phyloP scores from a whole-genome alignment of 2,329 filamentous ascomycete species.

The Pseudocercospora vitis region DNA sequence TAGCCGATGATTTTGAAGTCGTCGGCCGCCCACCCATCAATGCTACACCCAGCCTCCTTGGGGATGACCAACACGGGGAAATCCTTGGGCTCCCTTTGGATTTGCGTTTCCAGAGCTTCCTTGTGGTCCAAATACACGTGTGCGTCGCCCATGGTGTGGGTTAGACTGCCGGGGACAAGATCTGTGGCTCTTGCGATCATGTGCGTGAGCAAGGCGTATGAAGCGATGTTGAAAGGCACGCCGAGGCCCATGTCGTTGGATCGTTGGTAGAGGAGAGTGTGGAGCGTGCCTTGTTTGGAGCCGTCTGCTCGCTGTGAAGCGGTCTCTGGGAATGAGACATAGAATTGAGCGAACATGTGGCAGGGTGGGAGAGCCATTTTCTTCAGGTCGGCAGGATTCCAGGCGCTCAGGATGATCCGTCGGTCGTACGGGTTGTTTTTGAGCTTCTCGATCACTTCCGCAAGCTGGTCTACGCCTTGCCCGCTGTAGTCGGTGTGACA shows the following conservation, averaged over 20 bases:
- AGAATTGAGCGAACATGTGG: constrained; percentile 98
- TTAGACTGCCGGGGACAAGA: constrained; percentile 79
- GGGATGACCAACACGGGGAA: constrained; percentile 79
- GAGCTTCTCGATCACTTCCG: constrained; percentile 84
- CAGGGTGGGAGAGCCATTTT: constrained; percentile 93
- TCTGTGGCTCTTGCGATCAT: constrained; percentile 90
- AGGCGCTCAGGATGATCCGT: constrained; percentile 85
- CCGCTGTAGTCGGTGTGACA: constrained; percentile 78
- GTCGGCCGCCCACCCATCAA: constrained; percentile 87
- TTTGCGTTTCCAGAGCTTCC: constrained; percentile 77
- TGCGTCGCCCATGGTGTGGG: constrained; percentile 97
- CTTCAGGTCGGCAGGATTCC: constrained; percentile 84
- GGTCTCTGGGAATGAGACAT: constrained; percentile 69
- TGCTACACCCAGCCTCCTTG: constrained; percentile 66
- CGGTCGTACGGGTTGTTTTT: constrained; percentile 82
- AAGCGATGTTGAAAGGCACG: constrained; percentile 96
- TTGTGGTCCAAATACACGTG: constrained; percentile 94
- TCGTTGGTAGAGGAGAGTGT: constrained; percentile 89
- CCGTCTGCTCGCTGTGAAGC: constrained; percentile 34
- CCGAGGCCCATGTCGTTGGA: constrained; percentile 96
- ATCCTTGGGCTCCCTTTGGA: constrained; percentile 73
- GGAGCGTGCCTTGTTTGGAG: constrained; percentile 64
- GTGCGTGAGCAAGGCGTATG: constrained; percentile 88
- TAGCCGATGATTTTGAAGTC: constrained; percentile 89
- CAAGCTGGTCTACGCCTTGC: constrained; percentile 88